Percentiles rank a stretch among this genome's conserved stretches.
Evolutionary conservation across 192 early-diverging fungal species (phyloP).

Genomic region (Dissophora ornata): DNA sequence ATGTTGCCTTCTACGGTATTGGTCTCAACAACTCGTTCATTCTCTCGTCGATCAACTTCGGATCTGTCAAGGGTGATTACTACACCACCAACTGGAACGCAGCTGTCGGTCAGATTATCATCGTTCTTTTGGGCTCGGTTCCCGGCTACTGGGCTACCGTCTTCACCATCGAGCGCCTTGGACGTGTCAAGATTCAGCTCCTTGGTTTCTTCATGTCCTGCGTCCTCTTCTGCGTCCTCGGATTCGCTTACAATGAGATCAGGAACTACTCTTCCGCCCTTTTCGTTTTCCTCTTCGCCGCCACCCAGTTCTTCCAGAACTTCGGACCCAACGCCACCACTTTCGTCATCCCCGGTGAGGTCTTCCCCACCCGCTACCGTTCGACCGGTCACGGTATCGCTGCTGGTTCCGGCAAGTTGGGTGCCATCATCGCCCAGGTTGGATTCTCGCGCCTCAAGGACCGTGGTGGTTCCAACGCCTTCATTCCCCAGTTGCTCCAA

Average conservation of each 20-base stretch:
- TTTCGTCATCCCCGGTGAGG: slow-evolving; percentile 86
- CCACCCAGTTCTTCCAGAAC: slow-evolving; percentile 88
- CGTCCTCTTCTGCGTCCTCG: slow-evolving; percentile 78
- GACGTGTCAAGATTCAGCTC: slow-evolving; percentile 91
- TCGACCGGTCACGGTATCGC: slow-evolving; percentile 86
- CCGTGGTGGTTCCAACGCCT: slow-evolving; percentile 71
- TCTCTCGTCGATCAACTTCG: slow-evolving; percentile 76
- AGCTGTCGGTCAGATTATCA: slow-evolving; percentile 89
- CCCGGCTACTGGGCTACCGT: slow-evolving; percentile 97
- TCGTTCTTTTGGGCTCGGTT: slow-evolving; percentile 82
- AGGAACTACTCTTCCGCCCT: slow-evolving; percentile 62
- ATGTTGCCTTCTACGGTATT: slow-evolving; percentile 86
- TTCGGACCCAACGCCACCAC: slow-evolving; percentile 96
- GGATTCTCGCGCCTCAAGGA: slow-evolving; percentile 79
- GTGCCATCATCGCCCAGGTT: slow-evolving; percentile 80
- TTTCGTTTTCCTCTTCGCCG: slow-evolving; percentile 74
- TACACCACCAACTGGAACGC: slow-evolving; percentile 58
- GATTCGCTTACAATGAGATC: slow-evolving; percentile 78
- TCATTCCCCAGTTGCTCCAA: slow-evolving; percentile 69
- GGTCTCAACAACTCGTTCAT: slow-evolving; percentile 85
- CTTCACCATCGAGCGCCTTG: slow-evolving; percentile 84
- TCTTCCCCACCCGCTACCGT: slow-evolving; percentile 85
- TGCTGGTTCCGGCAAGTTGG: slow-evolving; percentile 82
- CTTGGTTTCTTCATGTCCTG: slow-evolving; percentile 81
- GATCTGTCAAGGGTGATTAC: slow-evolving; percentile 52